Percentiles rank a stretch among this genome's conserved stretches.
phyloP scores from a whole-genome alignment of 148 eudicot genomes.

The Vaccinium corymbosum region DNA sequence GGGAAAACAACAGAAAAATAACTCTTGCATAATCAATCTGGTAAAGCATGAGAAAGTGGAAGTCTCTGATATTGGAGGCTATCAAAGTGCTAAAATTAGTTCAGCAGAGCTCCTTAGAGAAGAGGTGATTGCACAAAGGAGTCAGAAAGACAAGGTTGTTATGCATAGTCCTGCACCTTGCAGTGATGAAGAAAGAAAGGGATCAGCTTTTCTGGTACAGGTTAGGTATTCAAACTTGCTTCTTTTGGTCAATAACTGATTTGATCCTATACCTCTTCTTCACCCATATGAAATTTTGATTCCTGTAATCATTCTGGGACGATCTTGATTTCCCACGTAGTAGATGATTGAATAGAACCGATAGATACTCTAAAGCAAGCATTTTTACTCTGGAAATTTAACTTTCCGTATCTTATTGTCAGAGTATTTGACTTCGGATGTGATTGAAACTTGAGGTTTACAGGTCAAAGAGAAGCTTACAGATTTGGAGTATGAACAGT shows the following conservation, averaged over 20 bases:
- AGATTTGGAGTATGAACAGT: slow-evolving; percentile 65
- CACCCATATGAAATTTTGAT: neutral
- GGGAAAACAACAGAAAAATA: slow-evolving; percentile 16
- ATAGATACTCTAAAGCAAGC: neutral
- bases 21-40: slow-evolving; percentile 10
- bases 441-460: slow-evolving; percentile 10
- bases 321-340: neutral
- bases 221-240: slow-evolving; percentile 31
- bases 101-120: slow-evolving; percentile 19
- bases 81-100: slow-evolving; percentile 16
- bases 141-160: slow-evolving; percentile 30
- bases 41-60: slow-evolving; percentile 20
- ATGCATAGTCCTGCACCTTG: slow-evolving; percentile 30
- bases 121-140: slow-evolving; percentile 24
- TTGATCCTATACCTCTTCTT: neutral
- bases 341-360: neutral
- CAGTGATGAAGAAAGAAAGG: slow-evolving; percentile 53
- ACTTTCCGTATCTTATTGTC: neutral
- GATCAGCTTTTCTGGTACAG: slow-evolving; percentile 74
- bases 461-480: slow-evolving; percentile 88
- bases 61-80: slow-evolving; percentile 19
- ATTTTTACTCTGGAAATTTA: neutral
- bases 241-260: slow-evolving; percentile 9
- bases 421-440: neutral
- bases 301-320: neutral